Base-by-base conservation (phyloP, 441 rosid species). In the Croton setiger region DNA sequence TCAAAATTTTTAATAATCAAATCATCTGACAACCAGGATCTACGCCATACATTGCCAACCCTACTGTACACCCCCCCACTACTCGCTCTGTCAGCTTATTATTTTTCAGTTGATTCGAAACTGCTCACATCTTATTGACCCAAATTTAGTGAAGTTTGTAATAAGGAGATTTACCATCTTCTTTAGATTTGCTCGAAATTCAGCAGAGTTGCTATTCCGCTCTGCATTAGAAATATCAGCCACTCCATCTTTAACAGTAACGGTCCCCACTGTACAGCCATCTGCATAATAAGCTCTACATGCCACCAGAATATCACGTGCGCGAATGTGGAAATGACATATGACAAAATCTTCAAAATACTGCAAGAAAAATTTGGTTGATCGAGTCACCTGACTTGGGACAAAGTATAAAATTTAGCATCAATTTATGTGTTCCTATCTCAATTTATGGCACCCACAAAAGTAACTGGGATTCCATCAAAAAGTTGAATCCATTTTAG, bases 301-400 rank as follows among this genome's bases (percentile, higher is more conserved):
- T 51, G 91, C 85, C n/a, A 57, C 68, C 52, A 87, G 69, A 73
- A 87, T 85, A 71, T 77, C 76, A 58, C 3, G 75, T 4, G 84
- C 87, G 17, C 66, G 66, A 53, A 23, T 64, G 15, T 77, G 80
- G 43, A 87, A 87, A 75, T 87, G 87, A 7, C 81, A 79, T 17
- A 47, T 45, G 49, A 84, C 90, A 53, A 79, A 74, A 52, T 73
- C 87, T 70, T 84, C 85, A 61, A 86, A 84, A 68, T 84, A 74
- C 91, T 86, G 83, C 81, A 76, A 63, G 37, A 60, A 77, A 63
- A 78, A 21, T 23, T 21, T 1, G 63, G 43, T 1, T 33, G 4
- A 63, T 57, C 39, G 54, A 18, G 27, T 64, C 47, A 59, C 31
- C 27, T 60, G 12, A 17, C 5, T 44, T 48, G 9, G 12, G 33